Base-by-base conservation (phyloP, 75 land plant species). In the Ceratopteris richardii region DNA sequence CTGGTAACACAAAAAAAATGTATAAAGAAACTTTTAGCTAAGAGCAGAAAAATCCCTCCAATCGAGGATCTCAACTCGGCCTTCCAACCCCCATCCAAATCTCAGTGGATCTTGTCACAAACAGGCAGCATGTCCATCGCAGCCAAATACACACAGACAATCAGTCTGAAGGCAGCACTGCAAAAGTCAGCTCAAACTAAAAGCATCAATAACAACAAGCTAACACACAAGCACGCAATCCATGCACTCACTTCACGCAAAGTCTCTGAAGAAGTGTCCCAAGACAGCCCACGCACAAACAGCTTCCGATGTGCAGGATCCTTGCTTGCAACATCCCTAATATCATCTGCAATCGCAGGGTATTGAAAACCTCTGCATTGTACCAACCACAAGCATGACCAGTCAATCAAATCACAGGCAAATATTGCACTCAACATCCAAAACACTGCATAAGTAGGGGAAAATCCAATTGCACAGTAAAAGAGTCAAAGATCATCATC, bases 241-340 rank as follows among this genome's bases (percentile, higher is more conserved):
- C 70, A 78, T 69, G 63, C 89, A 86, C 90, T 86, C 90, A 86
- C 87, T 74, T 73, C 80, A 77, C 87, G 72, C 76, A 86, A 74
- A 58, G 81, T 78, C 73, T 83, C 79, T 57, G 90, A 77, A 66
- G 87, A 67, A 55, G 90, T 86, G 72, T 86, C 82, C 90, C 90
- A 86, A 43, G 87, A 83, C 76, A 86, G 68, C 44, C 90, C 90
- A 83, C 90, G 90, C 72, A 86, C 87, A 80, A 86, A 86, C 79
- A 86, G 83, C 81, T 86, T 86, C 73, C 90, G 80, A 60, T 83
- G 86, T 48, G 70, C 87, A 67, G 90, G 87, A 65, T 86, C 90
- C 59, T 81, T 73, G 76, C 87, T 80, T 68, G 90, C 90, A 68
- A 77, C 53, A 69, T 76, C 79, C 80, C 71, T 83, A 74, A 86